Conservation (phyloP, 2,329 filamentous ascomycete genomes). For the Knufia fluminis region DNA sequence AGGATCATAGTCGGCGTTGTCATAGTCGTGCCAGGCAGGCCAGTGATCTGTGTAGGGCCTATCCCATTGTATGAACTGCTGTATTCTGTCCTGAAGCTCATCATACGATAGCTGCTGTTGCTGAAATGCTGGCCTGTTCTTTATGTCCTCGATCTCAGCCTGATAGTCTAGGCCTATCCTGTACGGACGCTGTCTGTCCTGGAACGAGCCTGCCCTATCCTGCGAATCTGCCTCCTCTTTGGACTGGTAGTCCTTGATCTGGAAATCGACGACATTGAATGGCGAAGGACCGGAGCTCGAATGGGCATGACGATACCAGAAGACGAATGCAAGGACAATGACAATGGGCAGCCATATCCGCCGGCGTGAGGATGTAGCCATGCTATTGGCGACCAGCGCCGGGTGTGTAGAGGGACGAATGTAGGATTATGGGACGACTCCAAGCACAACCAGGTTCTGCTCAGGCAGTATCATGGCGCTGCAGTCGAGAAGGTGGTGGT, state of each 20-base stretch:
- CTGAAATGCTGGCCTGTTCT: conserved; percentile 1
- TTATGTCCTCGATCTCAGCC: background rate
- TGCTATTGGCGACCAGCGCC: conserved; percentile 2
- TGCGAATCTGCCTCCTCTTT: background rate
- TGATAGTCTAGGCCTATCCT: background rate
- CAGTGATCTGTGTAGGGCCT: conserved; percentile 9
- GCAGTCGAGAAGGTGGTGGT: background rate
- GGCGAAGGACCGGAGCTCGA: background rate
- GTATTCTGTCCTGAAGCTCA: conserved; percentile 6
- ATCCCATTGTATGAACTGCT: conserved; percentile 10
- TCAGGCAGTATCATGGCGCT: background rate
- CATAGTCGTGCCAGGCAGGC: conserved; percentile 10
- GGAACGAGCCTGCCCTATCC: background rate
- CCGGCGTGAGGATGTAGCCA: conserved; percentile 1
- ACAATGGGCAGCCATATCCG: conserved; percentile 2
- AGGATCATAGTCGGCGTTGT: conserved; percentile 9
- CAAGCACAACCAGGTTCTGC: background rate
- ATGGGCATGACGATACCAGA: conserved; percentile 4
- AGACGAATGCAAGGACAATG: background rate
- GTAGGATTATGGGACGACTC: background rate
- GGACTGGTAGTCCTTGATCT: conserved; percentile 8
- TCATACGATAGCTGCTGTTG: conserved; percentile 9
- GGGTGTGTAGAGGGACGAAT: background rate
- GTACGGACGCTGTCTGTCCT: background rate
- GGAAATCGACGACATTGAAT: conserved; percentile 8